phyloP scores from a whole-genome alignment of 2,329 filamentous ascomycete genomes.

The Colletotrichum karsti region DNA sequence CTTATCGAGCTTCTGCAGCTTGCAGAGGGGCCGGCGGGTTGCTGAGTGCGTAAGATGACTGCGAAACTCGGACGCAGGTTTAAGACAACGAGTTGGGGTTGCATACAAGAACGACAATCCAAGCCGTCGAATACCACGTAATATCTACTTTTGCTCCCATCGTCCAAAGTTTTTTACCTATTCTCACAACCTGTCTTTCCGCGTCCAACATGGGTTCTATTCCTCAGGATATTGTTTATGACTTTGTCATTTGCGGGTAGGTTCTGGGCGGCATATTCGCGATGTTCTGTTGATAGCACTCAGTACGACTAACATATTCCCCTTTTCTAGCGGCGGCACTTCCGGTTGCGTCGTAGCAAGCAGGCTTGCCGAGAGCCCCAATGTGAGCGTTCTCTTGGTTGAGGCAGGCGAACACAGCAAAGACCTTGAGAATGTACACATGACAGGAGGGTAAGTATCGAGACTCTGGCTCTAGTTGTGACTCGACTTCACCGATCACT shows the following conservation, averaged over 20 bases:
- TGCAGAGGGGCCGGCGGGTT: neutral
- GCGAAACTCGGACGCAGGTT: neutral
- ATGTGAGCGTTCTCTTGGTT: constrained; percentile 41
- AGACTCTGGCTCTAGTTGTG: too few relatives aligned
- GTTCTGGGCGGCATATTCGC: neutral
- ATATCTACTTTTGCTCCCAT: neutral
- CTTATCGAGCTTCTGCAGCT: neutral
- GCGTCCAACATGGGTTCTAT: constrained; percentile 11
- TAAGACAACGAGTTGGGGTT: neutral
- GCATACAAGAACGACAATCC: constrained; percentile 13
- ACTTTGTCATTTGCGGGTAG: constrained; percentile 25
- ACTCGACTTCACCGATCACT: neutral
- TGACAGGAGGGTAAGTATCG: constrained; percentile 58
- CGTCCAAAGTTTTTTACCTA: too few relatives aligned
- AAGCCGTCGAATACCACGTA: neutral
- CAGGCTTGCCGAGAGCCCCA: constrained; percentile 44
- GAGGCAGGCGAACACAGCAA: constrained; percentile 49
- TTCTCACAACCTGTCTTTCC: neutral
- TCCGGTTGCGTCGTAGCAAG: constrained; percentile 46
- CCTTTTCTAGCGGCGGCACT: constrained; percentile 39
- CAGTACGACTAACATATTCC: constrained; percentile 8
- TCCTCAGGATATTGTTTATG: constrained; percentile 9
- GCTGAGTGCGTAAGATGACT: neutral
- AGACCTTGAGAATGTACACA: constrained; percentile 57
- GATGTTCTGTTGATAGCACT: neutral